Evolutionary conservation across 139 green algal genomes (phyloP).

Genomic region (Diplosphaera chodatii): DNA sequence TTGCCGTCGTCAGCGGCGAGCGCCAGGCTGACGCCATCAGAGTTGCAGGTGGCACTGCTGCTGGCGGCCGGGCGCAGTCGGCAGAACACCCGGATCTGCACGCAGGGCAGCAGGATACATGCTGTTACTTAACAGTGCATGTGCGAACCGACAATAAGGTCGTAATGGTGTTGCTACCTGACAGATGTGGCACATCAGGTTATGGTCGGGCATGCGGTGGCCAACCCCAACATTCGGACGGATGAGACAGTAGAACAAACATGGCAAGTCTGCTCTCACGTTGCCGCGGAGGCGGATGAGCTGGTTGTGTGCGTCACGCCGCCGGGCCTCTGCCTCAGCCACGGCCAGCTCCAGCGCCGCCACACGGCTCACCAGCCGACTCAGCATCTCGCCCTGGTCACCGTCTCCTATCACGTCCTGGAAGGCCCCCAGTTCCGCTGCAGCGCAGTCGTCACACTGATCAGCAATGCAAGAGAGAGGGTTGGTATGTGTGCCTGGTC

Average conservation of each 20-base stretch:
- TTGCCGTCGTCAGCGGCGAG: conserved; percentile 36
- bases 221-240: too few species aligned
- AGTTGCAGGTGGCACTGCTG: conserved; percentile 26
- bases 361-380: conserved; percentile 62
- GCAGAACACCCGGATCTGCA: conserved; percentile 87
- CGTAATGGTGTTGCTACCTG: too few species aligned
- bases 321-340: conserved; percentile 41
- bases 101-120: too few species aligned
- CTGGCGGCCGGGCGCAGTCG: conserved; percentile 48
- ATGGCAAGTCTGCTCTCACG: too few species aligned
- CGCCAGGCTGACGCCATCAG: conserved; percentile 46
- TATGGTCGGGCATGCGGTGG: too few species aligned
- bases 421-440: conserved; percentile 71
- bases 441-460: not conserved
- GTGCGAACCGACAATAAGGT: too few species aligned
- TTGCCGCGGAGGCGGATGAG: conserved; percentile 82
- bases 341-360: conserved; percentile 56
- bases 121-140: too few species aligned
- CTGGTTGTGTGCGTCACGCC: conserved; percentile 76
- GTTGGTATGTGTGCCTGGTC: too few species aligned
- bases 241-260: too few species aligned
- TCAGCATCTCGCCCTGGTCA: conserved; percentile 63
- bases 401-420: conserved; percentile 57
- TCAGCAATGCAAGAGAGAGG: too few species aligned
- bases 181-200: too few species aligned